phyloP scores from a whole-genome alignment of 208 protist species.

The Crithidia brevicula region DNA sequence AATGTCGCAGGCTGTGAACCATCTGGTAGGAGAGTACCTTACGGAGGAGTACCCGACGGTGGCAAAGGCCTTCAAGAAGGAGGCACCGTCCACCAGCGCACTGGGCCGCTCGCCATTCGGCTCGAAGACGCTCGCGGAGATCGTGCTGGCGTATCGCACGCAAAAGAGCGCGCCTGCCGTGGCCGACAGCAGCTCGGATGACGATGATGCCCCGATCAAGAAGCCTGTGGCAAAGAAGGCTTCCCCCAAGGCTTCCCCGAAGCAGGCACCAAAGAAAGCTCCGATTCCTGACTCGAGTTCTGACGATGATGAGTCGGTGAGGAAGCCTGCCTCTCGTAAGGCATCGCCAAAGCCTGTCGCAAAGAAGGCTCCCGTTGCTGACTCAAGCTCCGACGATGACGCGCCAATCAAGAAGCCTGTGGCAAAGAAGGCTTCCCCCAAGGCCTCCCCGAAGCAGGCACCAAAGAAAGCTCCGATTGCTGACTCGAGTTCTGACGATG shows the following conservation, averaged over 20 bases:
- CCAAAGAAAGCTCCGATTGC: constrained; percentile 54
- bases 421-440: constrained; percentile 21
- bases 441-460: constrained; percentile 40
- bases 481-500: constrained; percentile 16
- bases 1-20: constrained; percentile 58
- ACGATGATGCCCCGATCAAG: constrained; percentile 16
- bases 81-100: constrained; percentile 14
- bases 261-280: constrained; percentile 53
- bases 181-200: constrained; percentile 4
- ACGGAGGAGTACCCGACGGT: constrained; percentile 39
- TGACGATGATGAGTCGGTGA: constrained; percentile 20
- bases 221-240: too few relatives aligned
- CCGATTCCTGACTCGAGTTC: constrained; percentile 27
- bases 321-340: constrained; percentile 27
- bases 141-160: constrained; percentile 21
- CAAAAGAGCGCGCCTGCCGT: constrained; percentile 1
- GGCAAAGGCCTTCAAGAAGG: constrained; percentile 42
- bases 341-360: constrained; percentile 40
- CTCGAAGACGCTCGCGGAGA: constrained; percentile 19
- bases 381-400: constrained; percentile 59
- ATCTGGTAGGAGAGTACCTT: constrained; percentile 60
- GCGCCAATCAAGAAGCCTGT: constrained; percentile 51
- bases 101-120: constrained; percentile 24
- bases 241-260: constrained; percentile 34
- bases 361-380: constrained; percentile 55